phyloP scores from a whole-genome alignment of 371 early-diverging fungal species.

The Funneliformis caledonium region DNA sequence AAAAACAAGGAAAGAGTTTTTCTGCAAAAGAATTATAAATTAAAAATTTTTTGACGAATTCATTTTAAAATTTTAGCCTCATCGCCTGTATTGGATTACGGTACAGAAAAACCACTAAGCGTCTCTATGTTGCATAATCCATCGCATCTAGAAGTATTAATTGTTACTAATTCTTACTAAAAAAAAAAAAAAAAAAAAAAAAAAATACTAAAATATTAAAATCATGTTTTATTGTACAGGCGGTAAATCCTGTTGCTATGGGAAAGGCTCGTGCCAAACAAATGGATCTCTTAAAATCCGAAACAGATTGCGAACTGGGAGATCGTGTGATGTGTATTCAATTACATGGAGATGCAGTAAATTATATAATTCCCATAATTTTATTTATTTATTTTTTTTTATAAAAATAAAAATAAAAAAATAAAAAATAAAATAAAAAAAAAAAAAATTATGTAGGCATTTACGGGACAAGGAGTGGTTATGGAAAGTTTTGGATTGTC shows the following conservation, averaged over 20 bases:
- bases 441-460: slow-evolving; percentile 53
- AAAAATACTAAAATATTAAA: background rate
- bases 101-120: slow-evolving; percentile 61
- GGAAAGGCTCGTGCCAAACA: slow-evolving; percentile 95
- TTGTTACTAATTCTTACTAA: background rate
- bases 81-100: slow-evolving; percentile 76
- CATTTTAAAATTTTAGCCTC: slow-evolving; percentile 51
- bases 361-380: background rate
- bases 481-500: slow-evolving; percentile 94
- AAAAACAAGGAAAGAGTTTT: background rate
- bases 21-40: background rate
- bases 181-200: slow-evolving; percentile 39
- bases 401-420: background rate
- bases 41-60: background rate
- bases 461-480: slow-evolving; percentile 90
- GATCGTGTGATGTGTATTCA: slow-evolving; percentile 91
- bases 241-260: slow-evolving; percentile 94
- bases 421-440: too few relatives aligned
- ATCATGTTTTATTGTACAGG: slow-evolving; percentile 45
- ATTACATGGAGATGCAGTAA: slow-evolving; percentile 92
- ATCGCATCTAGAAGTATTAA: slow-evolving; percentile 79
- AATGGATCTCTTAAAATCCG: slow-evolving; percentile 73
- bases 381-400: background rate
- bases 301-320: slow-evolving; percentile 79
- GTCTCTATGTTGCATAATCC: slow-evolving; percentile 93